Evolutionary conservation across 805 yeast species (phyloP).

Genomic region (Kluyveromyces aestuarii): DNA sequence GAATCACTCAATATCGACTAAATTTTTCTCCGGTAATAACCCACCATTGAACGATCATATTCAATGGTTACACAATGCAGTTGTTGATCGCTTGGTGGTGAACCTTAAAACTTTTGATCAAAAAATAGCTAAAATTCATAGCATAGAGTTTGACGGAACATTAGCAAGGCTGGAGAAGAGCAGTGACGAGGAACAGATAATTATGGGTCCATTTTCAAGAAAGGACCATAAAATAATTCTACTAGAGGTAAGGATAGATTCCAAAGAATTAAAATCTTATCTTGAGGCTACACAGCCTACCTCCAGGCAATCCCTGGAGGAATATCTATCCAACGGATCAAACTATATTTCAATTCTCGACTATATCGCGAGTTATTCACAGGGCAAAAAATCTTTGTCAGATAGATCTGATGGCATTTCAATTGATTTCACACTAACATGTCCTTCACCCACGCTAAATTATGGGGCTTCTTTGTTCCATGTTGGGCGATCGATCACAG

Average conservation of each 20-base stretch:
- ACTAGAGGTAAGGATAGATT: not conserved
- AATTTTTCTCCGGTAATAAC: not conserved
- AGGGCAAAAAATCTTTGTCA: not conserved
- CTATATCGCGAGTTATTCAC: not conserved
- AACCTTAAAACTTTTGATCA: constrained; percentile 1
- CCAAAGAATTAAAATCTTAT: not conserved
- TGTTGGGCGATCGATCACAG: not conserved
- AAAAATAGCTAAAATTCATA: constrained; percentile 2
- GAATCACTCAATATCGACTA: not conserved
- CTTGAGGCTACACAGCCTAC: not conserved
- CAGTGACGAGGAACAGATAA: not conserved
- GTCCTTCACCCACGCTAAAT: not conserved
- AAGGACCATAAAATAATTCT: not conserved
- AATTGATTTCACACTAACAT: not conserved
- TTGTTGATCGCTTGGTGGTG: not conserved
- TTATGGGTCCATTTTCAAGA: not conserved
- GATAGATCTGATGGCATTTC: not conserved
- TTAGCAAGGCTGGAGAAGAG: not conserved
- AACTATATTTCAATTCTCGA: not conserved
- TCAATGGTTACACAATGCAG: not conserved
- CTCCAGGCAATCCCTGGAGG: not conserved
- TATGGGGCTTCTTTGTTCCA: not conserved
- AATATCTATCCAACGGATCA: not conserved
- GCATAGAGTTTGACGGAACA: constrained; percentile 5
- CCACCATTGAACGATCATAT: not conserved